Evolutionary conservation across 331 rosid species (phyloP), one percentile per base, ranked within the genome.

Genomic region (Acacia pycnantha): DNA sequence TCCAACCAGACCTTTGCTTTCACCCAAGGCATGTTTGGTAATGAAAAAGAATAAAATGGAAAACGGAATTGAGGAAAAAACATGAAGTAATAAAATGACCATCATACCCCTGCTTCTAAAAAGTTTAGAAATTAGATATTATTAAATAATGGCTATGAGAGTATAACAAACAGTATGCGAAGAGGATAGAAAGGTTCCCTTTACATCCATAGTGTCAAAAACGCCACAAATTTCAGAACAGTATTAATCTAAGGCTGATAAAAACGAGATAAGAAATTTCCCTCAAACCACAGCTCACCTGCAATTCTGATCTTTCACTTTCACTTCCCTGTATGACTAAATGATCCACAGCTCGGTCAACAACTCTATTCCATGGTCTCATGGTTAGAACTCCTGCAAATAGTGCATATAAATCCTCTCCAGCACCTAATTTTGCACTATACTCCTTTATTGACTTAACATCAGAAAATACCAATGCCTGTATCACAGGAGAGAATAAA

Each of bases 321-420:
- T 89, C 94, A 73, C 76, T 79, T 77, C 98, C 97, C 78, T 74
- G 86, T 76, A 96, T 91, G 73, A 94, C 93, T 83, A 96, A 88
- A 87, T 96, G 99, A 87, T 94, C 99, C 88, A 89, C 82, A 10
- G 99, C 83, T 71, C 88, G 83, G 82, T 94, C 97, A 62, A 92
- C 88, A 78, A 96, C 97, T 80, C 92, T 89, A 82, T 91, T 84
- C 99, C 99, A 96, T 77, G 99, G 99, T 79, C 92, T 91, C 99
- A 96, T 96, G 11, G 99, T 94, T 68, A 96, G 93, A 86, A 91
- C 84, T 84, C 98, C 99, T 19, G 99, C 99, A 85, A 96, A 96
- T 75, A 96, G 88, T 37, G 92, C 97, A 86, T 91, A 92, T 70
- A 93, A 86, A 89, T 94, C 98, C 81, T 96, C 97, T 82, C 99